These are phyloP conservation scores for Leccinum variabile DNA, from an alignment of 1,284 basidiomycete species.

Conservation along the genomic window DNA sequence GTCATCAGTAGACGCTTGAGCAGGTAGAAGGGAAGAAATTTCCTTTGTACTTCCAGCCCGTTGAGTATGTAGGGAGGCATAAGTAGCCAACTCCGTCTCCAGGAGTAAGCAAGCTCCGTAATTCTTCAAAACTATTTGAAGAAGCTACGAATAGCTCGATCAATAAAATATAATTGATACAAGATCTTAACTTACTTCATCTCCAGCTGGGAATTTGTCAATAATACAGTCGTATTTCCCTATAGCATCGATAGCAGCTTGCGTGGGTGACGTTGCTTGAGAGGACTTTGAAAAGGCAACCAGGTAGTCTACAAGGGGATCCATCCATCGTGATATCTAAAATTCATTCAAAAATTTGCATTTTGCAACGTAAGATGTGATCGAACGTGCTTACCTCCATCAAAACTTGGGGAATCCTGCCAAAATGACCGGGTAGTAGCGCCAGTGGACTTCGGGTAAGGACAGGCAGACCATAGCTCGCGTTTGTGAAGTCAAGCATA, in stretches of 20 bases:
- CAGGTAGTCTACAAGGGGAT: too few relatives aligned
- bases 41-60: neutral
- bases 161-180: too few relatives aligned
- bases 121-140: neutral
- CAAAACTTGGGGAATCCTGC: too few relatives aligned
- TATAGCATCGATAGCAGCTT: too few relatives aligned
- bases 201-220: neutral
- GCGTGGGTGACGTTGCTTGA: neutral
- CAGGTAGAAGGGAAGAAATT: neutral
- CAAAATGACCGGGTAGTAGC: too few relatives aligned
- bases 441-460: conserved; percentile 1
- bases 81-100: neutral
- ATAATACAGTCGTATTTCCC: too few relatives aligned
- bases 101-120: conserved; percentile 1
- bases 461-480: conserved; percentile 2
- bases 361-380: too few relatives aligned
- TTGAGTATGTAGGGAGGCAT: neutral
- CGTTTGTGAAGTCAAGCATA: neutral
- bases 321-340: too few relatives aligned
- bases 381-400: too few relatives aligned
- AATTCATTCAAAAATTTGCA: too few relatives aligned
- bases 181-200: too few relatives aligned
- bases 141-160: neutral
- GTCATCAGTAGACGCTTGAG: neutral
- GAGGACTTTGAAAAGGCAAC: neutral